phyloP scores from a whole-genome alignment of 2,329 filamentous ascomycete genomes.

The Verruconis gallopava region DNA sequence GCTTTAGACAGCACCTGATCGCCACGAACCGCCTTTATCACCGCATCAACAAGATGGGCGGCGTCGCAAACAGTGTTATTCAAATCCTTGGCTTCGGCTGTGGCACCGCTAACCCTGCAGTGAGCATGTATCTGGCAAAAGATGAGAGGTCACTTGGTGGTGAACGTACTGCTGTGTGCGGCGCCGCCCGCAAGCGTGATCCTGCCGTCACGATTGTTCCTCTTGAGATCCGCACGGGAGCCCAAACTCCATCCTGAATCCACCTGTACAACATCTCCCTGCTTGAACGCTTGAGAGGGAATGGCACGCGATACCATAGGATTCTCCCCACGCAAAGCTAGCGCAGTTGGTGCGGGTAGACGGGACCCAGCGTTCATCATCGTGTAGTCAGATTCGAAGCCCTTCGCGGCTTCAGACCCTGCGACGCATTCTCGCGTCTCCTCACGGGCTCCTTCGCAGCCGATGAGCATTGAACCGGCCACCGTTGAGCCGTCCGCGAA shows the following conservation, averaged over 20 bases:
- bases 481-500: slow-evolving; percentile 26
- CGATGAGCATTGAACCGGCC: slow-evolving; percentile 24
- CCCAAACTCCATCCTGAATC: background rate
- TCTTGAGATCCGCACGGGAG: slow-evolving; percentile 11
- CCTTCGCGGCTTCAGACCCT: background rate
- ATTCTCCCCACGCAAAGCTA: background rate
- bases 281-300: background rate
- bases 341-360: background rate
- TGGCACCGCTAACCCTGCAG: too few species aligned
- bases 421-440: background rate
- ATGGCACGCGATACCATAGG: background rate
- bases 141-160: too few species aligned
- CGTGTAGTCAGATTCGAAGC: background rate
- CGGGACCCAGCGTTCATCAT: background rate
- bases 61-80: slow-evolving; percentile 25
- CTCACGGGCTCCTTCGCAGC: slow-evolving; percentile 30
- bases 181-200: slow-evolving; percentile 26
- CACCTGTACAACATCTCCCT: background rate
- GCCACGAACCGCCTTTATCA: slow-evolving; percentile 15
- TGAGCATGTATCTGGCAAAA: too few species aligned
- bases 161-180: slow-evolving; percentile 22
- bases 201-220: slow-evolving; percentile 21
- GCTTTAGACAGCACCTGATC: slow-evolving; percentile 7
- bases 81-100: slow-evolving; percentile 25
- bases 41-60: slow-evolving; percentile 17